Evolutionary conservation across 495 filamentous ascomycete species (phyloP), one percentile per base, ranked within the genome.

Genomic region (Alectoria sarmentosa): DNA sequence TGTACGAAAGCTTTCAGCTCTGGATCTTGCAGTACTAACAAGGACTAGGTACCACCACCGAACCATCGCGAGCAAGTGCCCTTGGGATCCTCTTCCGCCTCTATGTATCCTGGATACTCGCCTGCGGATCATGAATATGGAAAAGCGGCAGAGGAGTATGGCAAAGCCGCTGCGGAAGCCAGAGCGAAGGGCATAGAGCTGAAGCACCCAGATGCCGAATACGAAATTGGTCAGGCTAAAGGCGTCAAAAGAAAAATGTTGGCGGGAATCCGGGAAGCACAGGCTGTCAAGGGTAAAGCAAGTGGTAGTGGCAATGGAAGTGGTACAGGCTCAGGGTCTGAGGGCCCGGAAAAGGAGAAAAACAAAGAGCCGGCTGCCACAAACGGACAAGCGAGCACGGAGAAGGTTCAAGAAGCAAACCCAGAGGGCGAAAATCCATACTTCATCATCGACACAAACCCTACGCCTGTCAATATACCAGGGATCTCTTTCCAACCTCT

Each of bases 41-140:
- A 23, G 52, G 14, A 23, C 8, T 32, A 72, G 70, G 65, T 73
- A 8, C 60, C 65, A 11, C 70, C 70, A 34, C 9, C 61, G 0
- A 42, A 65, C 17, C 70, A 72, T 23, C 63, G 63, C 36, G 67
- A 73, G 26, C 54, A 69, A 64, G 70, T 73, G n/a, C 71, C 71
- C 4, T 46, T 73, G 17, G 67, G 69, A 21, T 69, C 68, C 23
- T 73, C 71, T 10, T 73, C 72, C n/a, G 71, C 55, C 3, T 71
- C 69, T 15, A 73, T 73, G 71, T 71, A 73, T 34, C 71, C 71
- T 34, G 71, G 71, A 19, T 71, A 73, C 65, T 73, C 71, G 7
- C 70, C 68, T 19, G 68, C 62, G 21, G 70, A 73, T 38, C 67
- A 68, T 37, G 64, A 57, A 15, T 73, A 72, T 26, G 71, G 70